Evolutionary conservation across 225 moss, liverwort and hornwort species (phyloP).

Genomic region (Bryoerythrophyllum caledonicum): DNA sequence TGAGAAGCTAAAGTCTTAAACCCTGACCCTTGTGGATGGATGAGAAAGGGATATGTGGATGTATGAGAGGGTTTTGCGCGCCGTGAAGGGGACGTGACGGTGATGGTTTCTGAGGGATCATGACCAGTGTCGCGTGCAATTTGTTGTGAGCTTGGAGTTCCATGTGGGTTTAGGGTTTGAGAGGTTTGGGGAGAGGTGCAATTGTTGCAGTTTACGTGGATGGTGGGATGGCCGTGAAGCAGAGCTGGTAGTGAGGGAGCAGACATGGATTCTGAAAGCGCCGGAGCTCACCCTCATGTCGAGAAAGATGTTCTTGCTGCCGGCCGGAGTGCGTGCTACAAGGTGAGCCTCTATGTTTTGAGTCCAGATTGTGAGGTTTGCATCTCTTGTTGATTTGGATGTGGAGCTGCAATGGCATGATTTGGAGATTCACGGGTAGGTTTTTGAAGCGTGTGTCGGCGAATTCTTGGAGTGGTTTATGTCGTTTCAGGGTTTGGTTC

Average conservation of each 20-base stretch:
- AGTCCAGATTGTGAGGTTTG: background rate
- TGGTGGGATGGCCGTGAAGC: conserved; percentile 63
- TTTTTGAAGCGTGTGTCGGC: background rate
- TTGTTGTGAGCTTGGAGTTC: background rate
- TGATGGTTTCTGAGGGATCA: too few relatives aligned
- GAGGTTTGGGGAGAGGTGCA: too few relatives aligned
- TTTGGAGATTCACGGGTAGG: background rate
- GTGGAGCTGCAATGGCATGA: too few relatives aligned
- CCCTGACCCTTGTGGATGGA: conserved; percentile 1
- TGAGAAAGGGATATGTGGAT: background rate
- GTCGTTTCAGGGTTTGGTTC: background rate
- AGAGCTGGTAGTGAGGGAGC: conserved; percentile 22
- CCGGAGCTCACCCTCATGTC: conserved; percentile 26
- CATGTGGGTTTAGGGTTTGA: background rate
- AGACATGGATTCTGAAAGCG: conserved; percentile 35
- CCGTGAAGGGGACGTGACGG: background rate
- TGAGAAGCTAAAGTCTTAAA: background rate
- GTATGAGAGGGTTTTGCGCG: background rate
- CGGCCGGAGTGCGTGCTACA: conserved; percentile 75
- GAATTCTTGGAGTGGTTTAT: background rate
- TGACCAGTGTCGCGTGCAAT: too few relatives aligned
- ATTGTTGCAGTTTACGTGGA: conserved; percentile 16
- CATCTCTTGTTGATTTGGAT: background rate
- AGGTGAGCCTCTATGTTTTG: conserved; percentile 37
- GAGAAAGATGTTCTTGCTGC: conserved; percentile 72